Base-by-base conservation (phyloP, 2,329 filamentous ascomycete species). In the Erysiphe neolycopersici region DNA sequence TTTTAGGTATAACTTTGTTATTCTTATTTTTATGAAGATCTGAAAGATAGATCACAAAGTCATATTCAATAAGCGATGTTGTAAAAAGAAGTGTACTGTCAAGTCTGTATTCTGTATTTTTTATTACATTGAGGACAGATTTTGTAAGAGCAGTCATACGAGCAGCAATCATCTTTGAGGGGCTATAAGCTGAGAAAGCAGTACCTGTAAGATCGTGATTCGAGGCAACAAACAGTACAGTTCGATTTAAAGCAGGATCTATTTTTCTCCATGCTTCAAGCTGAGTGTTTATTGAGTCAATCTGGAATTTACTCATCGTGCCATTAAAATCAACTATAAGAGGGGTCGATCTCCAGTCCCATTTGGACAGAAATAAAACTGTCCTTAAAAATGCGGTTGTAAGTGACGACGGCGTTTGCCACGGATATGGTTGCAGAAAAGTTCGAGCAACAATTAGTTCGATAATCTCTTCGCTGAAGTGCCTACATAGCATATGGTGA, bases 311-410 rank as follows among this genome's bases (percentile, higher is more conserved):
- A 8, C 69, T 69, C 54, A 91, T 65, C 13, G 73, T 69, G 47
- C 67, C 69, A 11, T 73, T 69, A 22, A 82, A 68, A 57, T 94
- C 83, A 22, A 94, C 67, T 31, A 93, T 66, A 30, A 95, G 65
- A 1, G 89, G 79, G 43, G 84, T 76, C 8, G 75, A 66, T 26
- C 80, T 73, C 89, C 89, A 98, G 57, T 95, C 83, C 84, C 89
- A 98, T 37, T 74, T 69, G 1, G 84, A 73, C 13, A 98, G 65
- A 58, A 87, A 79, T 30, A 76, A 64, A 1, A 98, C 64, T 0
- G 81, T 80, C 18, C 85, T 74, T 26, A 92, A 61, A 55, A 98
- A 87, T 4, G 81, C 89, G 0, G 78, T 77, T 52, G 75, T 74
- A 10, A 77, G 66, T 51, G 77, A 87, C 0, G 79, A 78, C 0